These are phyloP conservation scores for Aspergillus terreus DNA, from an alignment of 2,329 filamentous ascomycete genomes.

Conservation along the genomic window DNA sequence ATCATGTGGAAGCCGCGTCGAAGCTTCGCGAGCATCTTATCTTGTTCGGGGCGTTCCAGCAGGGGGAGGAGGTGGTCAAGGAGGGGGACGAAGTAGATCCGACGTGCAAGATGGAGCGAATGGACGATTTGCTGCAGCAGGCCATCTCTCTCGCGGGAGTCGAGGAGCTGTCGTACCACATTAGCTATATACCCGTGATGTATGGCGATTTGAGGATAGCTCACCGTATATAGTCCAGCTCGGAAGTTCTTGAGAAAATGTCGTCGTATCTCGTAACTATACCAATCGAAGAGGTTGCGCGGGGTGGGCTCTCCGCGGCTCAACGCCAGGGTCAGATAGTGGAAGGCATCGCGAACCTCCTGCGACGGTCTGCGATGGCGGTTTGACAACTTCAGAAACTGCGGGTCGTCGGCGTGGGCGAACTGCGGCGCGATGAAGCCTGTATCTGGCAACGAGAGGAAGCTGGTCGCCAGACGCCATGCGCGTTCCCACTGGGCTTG, in stretches of 20 bases:
- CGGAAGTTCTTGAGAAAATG: slow-evolving; percentile 41
- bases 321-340: slow-evolving; percentile 23
- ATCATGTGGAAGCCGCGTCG: slow-evolving; percentile 44
- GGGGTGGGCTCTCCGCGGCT: slow-evolving; percentile 12
- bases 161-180: slow-evolving; percentile 23
- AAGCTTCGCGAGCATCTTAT: slow-evolving; percentile 33
- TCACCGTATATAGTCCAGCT: slow-evolving; percentile 31
- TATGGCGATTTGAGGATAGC: neutral
- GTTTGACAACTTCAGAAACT: slow-evolving; percentile 29
- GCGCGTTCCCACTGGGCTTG: slow-evolving; percentile 36
- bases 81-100: slow-evolving; percentile 36
- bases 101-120: slow-evolving; percentile 33
- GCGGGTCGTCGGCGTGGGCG: slow-evolving; percentile 23
- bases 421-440: slow-evolving; percentile 24
- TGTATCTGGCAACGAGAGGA: slow-evolving; percentile 35
- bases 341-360: slow-evolving; percentile 30
- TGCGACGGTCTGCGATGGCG: slow-evolving; percentile 24
- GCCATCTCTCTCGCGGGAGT: slow-evolving; percentile 18
- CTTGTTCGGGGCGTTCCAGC: slow-evolving; percentile 23
- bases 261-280: slow-evolving; percentile 39
- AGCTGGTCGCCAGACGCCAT: slow-evolving; percentile 40
- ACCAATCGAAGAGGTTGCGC: slow-evolving; percentile 39
- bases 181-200: neutral
- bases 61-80: slow-evolving; percentile 31
- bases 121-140: slow-evolving; percentile 30